A percentile compares a stretch with the other conserved stretches of the same genome.
Conservation (phyloP, 345 rosid genomes). For the Abelmoschus esculentus region DNA sequence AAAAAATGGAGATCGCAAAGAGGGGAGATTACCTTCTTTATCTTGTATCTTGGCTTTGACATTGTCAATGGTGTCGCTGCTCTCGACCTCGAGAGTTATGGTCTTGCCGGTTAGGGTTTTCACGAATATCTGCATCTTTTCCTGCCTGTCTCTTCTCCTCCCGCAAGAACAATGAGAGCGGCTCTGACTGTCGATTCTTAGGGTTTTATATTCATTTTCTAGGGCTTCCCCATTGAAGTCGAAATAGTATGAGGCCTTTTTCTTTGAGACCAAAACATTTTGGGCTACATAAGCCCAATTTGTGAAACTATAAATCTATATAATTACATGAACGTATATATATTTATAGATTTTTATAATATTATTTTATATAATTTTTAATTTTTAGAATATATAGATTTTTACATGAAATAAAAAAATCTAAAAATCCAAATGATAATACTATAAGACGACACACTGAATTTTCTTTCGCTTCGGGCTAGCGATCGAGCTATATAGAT, state of each 20-base stretch:
- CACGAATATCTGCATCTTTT: constrained; percentile 83
- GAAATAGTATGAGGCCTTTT: background rate
- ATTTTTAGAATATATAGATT: too few species aligned
- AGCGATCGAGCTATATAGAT: too few species aligned
- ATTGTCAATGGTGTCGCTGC: constrained; percentile 82
- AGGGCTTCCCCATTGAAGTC: constrained; percentile 11
- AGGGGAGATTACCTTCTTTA: constrained; percentile 52
- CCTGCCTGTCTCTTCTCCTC: constrained; percentile 1
- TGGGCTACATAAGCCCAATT: background rate
- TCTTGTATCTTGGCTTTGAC: constrained; percentile 92
- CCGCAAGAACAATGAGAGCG: background rate
- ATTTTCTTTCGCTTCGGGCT: too few species aligned
- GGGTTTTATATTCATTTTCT: constrained; percentile 9
- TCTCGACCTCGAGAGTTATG: constrained; percentile 91
- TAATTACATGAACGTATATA: too few species aligned
- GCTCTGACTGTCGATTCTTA: background rate
- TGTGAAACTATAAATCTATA: background rate
- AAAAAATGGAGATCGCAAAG: background rate
- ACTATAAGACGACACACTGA: too few species aligned
- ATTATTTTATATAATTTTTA: too few species aligned
- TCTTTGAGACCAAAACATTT: background rate
- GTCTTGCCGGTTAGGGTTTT: constrained; percentile 91
- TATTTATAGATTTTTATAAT: too few species aligned
- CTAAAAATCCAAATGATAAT: too few species aligned
- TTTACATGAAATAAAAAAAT: too few species aligned